Base-by-base conservation (phyloP, 2,329 filamentous ascomycete species). In the Ophiostoma sp. region DNA sequence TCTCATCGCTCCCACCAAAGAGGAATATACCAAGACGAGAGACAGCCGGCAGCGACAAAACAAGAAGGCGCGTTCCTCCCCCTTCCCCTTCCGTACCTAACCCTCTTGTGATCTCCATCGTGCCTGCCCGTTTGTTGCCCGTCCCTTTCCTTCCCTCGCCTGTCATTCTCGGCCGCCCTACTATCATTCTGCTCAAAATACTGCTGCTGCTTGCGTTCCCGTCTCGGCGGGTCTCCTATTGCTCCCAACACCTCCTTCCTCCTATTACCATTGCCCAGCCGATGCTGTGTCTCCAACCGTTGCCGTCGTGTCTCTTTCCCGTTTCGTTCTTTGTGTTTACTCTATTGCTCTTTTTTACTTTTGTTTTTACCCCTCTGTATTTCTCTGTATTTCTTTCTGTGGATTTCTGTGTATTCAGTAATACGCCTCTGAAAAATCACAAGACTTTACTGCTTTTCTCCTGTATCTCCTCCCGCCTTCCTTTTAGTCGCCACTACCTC, bases 271-370 rank as follows among this genome's bases (percentile, higher is more conserved):
- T 67, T 67, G 65, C 54, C 33, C 33, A 23, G 65, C 7, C 27
- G 66, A 39, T 62, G 66, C 35, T 70, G 65, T 67, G 44, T 17
- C 33, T 27, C 52, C 35, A 11, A 36, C 60, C 31, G 15, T 15
- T 10, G 33, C 20, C 31, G 62, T 62, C 44, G 66, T 23, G 20
- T 27, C 3, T 44, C 35, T 8, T 70, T 23, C 27, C 33, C 13
- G 8, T 48, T 67, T 33, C 48, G 52, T 54, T 36, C 13, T 66
- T 20, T 20, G 27, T 35, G 10, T 11, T 57, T 57, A 27, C 52
- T 27, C 23, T 52, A 8, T 41, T 41, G 10, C 15, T 11, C 15
- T 41, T 41, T 11, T 41, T 41, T 41, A 48, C 20, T 48, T 48
- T 48, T n/a, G n/a, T 5, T 48, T 48, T 39, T 31, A 31, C 27